A percentile compares a stretch with the other conserved stretches of the same genome.
Conservation (phyloP, 1,284 basidiomycete genomes). For the Amylostereum chailletii region DNA sequence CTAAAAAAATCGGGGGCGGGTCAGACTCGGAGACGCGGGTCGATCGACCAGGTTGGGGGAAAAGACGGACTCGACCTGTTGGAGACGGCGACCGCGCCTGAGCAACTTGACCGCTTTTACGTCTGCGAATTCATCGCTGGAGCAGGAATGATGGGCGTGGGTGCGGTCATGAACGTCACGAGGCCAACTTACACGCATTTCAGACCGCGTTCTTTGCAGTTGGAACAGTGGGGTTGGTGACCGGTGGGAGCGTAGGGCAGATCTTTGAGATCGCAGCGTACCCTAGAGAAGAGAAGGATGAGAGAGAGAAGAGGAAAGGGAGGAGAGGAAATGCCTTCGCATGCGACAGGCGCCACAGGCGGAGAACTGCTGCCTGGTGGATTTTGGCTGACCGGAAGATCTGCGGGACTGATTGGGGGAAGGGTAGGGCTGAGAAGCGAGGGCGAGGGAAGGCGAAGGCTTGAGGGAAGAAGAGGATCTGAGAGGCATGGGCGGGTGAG, state of each 20-base stretch:
- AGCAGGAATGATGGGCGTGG: background rate
- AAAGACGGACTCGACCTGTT: slow-evolving; percentile 57
- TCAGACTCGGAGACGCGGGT: background rate
- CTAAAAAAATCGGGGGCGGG: slow-evolving; percentile 4
- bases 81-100: slow-evolving; percentile 73
- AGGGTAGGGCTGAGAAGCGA: slow-evolving; percentile 31
- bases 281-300: slow-evolving; percentile 31
- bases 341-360: slow-evolving; percentile 88
- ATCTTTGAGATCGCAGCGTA: slow-evolving; percentile 77
- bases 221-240: slow-evolving; percentile 65
- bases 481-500: slow-evolving; percentile 9
- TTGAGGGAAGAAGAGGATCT: slow-evolving; percentile 29
- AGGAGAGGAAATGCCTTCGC: slow-evolving; percentile 45
- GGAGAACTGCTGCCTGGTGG: slow-evolving; percentile 72
- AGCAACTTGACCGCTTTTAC: slow-evolving; percentile 82
- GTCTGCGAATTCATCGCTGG: slow-evolving; percentile 81
- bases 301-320: slow-evolving; percentile 4
- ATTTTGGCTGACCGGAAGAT: slow-evolving; percentile 55
- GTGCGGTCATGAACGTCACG: slow-evolving; percentile 1
- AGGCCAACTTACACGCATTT: slow-evolving; percentile 69
- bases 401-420: slow-evolving; percentile 29
- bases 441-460: slow-evolving; percentile 15
- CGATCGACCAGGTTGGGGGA: background rate
- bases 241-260: slow-evolving; percentile 37
- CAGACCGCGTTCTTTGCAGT: slow-evolving; percentile 77